Conservation (phyloP, 164 flowering plant species). For the Brasenia schreberi region DNA sequence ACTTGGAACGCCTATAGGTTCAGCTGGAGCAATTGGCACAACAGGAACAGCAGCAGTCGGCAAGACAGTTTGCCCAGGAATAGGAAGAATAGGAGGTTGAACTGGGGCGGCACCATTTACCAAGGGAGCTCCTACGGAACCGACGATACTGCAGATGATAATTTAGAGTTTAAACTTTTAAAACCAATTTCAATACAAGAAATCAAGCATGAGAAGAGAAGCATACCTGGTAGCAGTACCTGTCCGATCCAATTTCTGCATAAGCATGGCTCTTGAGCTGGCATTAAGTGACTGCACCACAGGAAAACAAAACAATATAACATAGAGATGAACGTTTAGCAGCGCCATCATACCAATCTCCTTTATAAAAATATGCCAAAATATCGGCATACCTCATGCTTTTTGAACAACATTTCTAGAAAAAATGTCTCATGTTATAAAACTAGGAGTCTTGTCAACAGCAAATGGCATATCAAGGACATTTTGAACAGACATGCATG, state of each 20-base stretch:
- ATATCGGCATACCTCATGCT: too few relatives aligned
- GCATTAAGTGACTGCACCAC: constrained; percentile 79
- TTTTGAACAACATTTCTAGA: too few relatives aligned
- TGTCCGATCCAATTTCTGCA: constrained; percentile 78
- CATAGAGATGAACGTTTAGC: neutral
- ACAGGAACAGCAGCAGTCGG: constrained; percentile 21
- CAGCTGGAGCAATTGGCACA: constrained; percentile 21
- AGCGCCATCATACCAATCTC: too few relatives aligned
- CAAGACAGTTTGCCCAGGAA: constrained; percentile 19
- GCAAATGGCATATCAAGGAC: too few relatives aligned
- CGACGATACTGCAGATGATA: constrained; percentile 37
- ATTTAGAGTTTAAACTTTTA: too few relatives aligned
- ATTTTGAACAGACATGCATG: too few relatives aligned
- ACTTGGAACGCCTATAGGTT: constrained; percentile 63
- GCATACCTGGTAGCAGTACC: constrained; percentile 71
- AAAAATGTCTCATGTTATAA: too few relatives aligned
- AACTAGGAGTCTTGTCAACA: too few relatives aligned
- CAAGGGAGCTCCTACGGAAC: constrained; percentile 54
- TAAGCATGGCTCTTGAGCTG: constrained; percentile 80
- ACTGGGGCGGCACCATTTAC: constrained; percentile 44
- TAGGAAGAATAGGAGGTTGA: constrained; percentile 35
- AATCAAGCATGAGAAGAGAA: neutral
- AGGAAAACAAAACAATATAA: neutral
- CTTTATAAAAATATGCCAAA: too few relatives aligned
- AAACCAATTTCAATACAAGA: neutral